These are phyloP conservation scores for Fraxinus nigra DNA, from an alignment of 305 asterid species.

Conservation along the genomic window DNA sequence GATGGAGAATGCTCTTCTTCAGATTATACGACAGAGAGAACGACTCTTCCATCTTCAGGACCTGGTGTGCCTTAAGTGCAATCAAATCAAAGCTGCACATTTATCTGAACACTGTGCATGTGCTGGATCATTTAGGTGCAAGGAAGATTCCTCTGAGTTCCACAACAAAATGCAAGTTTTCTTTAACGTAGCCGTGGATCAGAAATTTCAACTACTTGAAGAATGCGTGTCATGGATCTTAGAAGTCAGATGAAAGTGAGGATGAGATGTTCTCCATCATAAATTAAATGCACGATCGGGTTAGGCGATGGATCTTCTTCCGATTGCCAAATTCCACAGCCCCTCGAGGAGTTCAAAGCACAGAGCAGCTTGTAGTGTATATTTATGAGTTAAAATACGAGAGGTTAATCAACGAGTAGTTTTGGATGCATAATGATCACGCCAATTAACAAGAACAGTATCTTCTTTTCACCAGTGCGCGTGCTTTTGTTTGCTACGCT, in stretches of 20 bases:
- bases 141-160: too few species aligned
- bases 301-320: neutral
- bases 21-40: too few species aligned
- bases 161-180: too few species aligned
- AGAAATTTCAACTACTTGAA: constrained; percentile 71
- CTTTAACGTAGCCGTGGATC: constrained; percentile 24
- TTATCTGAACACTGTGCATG: too few species aligned
- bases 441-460: neutral
- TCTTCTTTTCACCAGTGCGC: neutral
- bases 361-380: neutral
- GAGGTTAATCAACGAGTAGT: neutral
- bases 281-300: neutral
- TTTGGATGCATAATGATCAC: neutral
- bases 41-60: too few species aligned
- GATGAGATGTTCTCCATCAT: neutral
- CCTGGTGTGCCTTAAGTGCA: too few species aligned
- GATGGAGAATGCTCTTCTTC: too few species aligned
- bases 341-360: neutral
- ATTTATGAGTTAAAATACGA: neutral
- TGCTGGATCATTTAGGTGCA: too few species aligned
- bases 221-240: constrained; percentile 80
- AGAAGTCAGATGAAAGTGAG: constrained; percentile 37
- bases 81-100: too few species aligned
- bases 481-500: neutral
- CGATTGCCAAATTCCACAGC: neutral